Percentiles rank a stretch among this genome's conserved stretches.
Evolutionary conservation across 1,284 basidiomycete genomes (phyloP).

Genomic region (Sporisorium reilianum): DNA sequence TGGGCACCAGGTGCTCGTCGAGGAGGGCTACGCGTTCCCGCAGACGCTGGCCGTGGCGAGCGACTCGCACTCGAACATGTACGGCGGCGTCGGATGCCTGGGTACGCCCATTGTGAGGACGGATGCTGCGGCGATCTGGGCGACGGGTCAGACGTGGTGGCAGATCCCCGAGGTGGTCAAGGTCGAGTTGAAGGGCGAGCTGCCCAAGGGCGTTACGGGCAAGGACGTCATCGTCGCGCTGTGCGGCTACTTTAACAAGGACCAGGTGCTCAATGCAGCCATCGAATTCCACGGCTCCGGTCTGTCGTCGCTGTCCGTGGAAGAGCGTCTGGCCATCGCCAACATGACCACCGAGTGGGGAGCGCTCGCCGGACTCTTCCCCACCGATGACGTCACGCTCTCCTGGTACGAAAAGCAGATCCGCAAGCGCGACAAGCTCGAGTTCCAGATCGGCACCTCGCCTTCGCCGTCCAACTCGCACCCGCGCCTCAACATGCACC

Average conservation of each 20-base stretch:
- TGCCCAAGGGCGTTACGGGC: constrained; percentile 91
- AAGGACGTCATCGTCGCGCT: constrained; percentile 99
- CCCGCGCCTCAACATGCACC: constrained; percentile 83
- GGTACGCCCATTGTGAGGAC: constrained; percentile 87
- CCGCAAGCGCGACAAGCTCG: constrained; percentile 81
- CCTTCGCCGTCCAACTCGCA: constrained; percentile 76
- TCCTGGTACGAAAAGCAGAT: constrained; percentile 89
- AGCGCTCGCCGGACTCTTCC: constrained; percentile 94
- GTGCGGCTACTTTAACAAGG: constrained; percentile 95
- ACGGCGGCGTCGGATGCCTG: constrained; percentile 95
- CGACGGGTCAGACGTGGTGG: constrained; percentile 99
- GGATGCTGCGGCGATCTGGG: constrained; percentile 95
- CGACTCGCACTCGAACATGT: constrained; percentile 99
- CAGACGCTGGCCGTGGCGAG: constrained; percentile 77
- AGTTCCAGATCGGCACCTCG: constrained; percentile 75
- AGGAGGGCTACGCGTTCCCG: constrained; percentile 68
- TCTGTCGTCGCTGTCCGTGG: constrained; percentile 82
- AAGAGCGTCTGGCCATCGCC: constrained; percentile 89
- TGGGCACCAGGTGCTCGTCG: constrained; percentile 73
- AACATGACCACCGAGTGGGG: constrained; percentile 99
- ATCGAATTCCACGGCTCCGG: constrained; percentile 98
- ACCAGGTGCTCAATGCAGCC: constrained; percentile 97
- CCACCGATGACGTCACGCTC: constrained; percentile 84
- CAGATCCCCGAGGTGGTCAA: constrained; percentile 97
- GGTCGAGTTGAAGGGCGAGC: constrained; percentile 86